phyloP scores from a whole-genome alignment of 495 filamentous ascomycete species.

The Hypomontagnella submonticulosa region DNA sequence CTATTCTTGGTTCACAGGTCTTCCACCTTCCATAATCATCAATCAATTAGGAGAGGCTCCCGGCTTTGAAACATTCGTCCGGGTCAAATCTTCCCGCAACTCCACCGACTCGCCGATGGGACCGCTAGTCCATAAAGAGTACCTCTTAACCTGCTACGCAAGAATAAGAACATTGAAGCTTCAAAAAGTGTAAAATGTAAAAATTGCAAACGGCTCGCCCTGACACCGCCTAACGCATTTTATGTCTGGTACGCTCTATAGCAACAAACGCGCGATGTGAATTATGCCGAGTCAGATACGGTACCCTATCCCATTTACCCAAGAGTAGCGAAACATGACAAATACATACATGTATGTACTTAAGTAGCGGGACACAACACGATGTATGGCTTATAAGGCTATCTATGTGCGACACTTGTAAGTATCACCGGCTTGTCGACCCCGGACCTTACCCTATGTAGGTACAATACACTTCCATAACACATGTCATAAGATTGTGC shows the following conservation, averaged over 20 bases:
- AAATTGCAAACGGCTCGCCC: too few relatives aligned
- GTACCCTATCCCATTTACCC: constrained; percentile 21
- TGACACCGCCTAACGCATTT: too few relatives aligned
- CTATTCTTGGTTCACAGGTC: constrained; percentile 24
- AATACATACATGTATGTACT: too few relatives aligned
- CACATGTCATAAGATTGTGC: not conserved
- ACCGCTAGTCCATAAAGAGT: not conserved
- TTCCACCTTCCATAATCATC: constrained; percentile 41
- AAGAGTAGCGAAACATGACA: constrained; percentile 20
- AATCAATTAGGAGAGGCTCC: constrained; percentile 38
- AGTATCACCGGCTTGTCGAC: constrained; percentile 6
- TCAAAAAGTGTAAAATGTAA: too few relatives aligned
- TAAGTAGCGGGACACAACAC: constrained; percentile 6
- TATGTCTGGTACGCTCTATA: constrained; percentile 3
- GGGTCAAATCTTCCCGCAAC: constrained; percentile 44
- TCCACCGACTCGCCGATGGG: constrained; percentile 41
- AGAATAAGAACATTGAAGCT: too few relatives aligned
- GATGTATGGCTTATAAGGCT: constrained; percentile 23
- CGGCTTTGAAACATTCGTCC: constrained; percentile 44
- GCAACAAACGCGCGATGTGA: constrained; percentile 33
- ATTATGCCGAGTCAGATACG: constrained; percentile 31
- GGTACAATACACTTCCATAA: constrained; percentile 1
- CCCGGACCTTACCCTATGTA: constrained; percentile 1
- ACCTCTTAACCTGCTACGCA: too few relatives aligned
- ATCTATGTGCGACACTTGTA: constrained; percentile 23